These are phyloP conservation scores for Eutreptiella sp. DNA, from an alignment of 208 protist genomes.

Conservation along the genomic window DNA sequence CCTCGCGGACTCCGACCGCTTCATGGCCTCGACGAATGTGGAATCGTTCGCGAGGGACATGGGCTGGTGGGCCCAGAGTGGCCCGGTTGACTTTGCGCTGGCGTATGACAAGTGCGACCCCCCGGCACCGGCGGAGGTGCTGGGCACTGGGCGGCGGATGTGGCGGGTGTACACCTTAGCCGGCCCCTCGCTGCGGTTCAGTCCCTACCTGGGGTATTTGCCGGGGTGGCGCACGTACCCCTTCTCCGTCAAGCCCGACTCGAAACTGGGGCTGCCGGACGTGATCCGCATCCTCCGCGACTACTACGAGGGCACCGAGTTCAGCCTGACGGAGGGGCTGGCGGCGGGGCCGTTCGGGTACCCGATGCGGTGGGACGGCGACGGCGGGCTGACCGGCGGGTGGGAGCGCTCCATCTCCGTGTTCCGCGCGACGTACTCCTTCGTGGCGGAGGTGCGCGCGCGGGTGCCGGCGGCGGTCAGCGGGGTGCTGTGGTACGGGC, in stretches of 20 bases:
- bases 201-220: constrained; percentile 14
- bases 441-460: no score
- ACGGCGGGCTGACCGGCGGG: neutral
- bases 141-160: constrained; percentile 33
- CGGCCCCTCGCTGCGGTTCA: constrained; percentile 12
- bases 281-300: constrained; percentile 25
- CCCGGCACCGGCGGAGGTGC: constrained; percentile 31
- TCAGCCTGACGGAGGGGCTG: constrained; percentile 36
- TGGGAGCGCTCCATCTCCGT: constrained; percentile 33
- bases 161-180: constrained; percentile 34
- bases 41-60: neutral
- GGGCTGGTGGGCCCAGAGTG: constrained; percentile 11
- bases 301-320: constrained; percentile 35
- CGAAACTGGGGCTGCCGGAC: constrained; percentile 4
- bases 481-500: no score
- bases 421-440: no score
- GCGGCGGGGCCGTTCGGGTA: constrained; percentile 34
- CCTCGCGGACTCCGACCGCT: constrained; percentile 14
- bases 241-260: constrained; percentile 24
- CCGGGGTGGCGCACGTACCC: constrained; percentile 13
- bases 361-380: constrained; percentile 21
- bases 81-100: constrained; percentile 34
- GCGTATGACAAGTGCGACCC: constrained; percentile 21
- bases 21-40: constrained; percentile 28
- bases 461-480: no score